Evolutionary conservation across 139 green algal species (phyloP).

Genomic region (Chlamydomonas sp.): DNA sequence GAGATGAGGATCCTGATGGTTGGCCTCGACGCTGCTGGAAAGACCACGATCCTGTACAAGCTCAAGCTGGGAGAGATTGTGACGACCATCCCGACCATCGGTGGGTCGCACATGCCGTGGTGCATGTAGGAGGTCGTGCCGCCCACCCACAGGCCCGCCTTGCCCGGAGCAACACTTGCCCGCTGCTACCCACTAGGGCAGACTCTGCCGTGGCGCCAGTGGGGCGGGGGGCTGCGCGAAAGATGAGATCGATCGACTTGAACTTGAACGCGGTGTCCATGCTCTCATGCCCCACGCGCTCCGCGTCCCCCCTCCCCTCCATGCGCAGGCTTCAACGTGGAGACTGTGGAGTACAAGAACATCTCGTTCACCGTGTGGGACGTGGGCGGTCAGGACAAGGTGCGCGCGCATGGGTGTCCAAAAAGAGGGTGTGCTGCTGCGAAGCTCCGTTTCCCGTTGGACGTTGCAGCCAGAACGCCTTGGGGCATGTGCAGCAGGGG

Average conservation of each 20-base stretch:
- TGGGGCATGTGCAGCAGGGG: too few relatives aligned
- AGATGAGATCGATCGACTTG: neutral
- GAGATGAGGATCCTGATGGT: slow-evolving; percentile 99
- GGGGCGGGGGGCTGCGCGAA: neutral
- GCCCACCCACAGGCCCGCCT: too few relatives aligned
- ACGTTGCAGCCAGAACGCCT: too few relatives aligned
- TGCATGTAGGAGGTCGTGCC: too few relatives aligned
- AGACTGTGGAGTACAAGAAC: slow-evolving; percentile 98
- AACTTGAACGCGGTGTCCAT: neutral
- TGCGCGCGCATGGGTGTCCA: slow-evolving; percentile 17
- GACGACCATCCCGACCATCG: slow-evolving; percentile 97
- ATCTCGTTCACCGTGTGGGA: slow-evolving; percentile 94
- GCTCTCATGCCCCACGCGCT: neutral
- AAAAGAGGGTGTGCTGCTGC: neutral
- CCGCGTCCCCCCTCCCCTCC: neutral
- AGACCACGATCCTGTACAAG: slow-evolving; percentile 99
- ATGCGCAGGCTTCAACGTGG: slow-evolving; percentile 90
- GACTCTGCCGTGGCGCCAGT: too few relatives aligned
- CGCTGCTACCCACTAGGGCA: too few relatives aligned
- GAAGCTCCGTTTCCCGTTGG: neutral
- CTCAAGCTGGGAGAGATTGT: slow-evolving; percentile 98
- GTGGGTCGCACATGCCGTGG: slow-evolving; percentile 48
- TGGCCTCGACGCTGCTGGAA: slow-evolving; percentile 94
- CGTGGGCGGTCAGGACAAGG: slow-evolving; percentile 93
- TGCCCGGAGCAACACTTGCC: too few relatives aligned